A percentile compares a stretch with the other conserved stretches of the same genome.
phyloP scores from a whole-genome alignment of 768 basidiomycete genomes.

The Scleroderma bovista region DNA sequence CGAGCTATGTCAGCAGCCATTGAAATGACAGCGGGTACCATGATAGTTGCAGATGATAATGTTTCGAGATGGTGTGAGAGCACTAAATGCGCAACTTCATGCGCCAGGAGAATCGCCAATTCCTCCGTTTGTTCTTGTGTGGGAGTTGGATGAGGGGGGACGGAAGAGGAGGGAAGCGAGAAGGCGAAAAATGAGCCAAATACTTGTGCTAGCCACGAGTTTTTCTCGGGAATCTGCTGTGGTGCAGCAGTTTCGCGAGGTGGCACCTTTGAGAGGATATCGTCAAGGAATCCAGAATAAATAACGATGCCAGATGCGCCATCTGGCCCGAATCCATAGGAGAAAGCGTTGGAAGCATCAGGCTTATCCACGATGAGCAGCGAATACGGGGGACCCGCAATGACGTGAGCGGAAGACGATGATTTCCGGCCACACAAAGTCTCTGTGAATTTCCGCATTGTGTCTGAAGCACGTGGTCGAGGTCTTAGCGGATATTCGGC shows the following conservation, averaged over 20 bases:
- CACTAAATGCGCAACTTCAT: constrained; percentile 90
- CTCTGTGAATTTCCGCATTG: constrained; percentile 54
- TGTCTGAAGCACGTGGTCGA: constrained; percentile 71
- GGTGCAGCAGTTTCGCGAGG: constrained; percentile 22
- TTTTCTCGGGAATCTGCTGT: constrained; percentile 14
- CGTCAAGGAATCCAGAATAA: constrained; percentile 89
- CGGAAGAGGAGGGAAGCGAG: constrained; percentile 28
- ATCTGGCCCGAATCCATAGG: constrained; percentile 90
- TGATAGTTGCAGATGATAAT: constrained; percentile 76
- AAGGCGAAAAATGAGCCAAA: constrained; percentile 38
- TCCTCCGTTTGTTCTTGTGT: constrained; percentile 81
- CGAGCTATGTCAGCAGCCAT: constrained; percentile 73
- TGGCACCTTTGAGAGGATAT: constrained; percentile 54
- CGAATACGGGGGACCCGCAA: constrained; percentile 84
- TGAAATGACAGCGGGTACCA: constrained; percentile 75
- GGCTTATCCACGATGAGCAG: constrained; percentile 85
- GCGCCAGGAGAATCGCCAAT: constrained; percentile 85
- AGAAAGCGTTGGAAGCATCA: constrained; percentile 85
- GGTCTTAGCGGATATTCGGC: constrained; percentile 77
- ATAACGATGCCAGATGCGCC: constrained; percentile 92
- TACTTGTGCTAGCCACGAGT: constrained; percentile 44
- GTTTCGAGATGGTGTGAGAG: constrained; percentile 91
- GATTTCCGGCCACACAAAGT: constrained; percentile 40
- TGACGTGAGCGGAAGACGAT: constrained; percentile 44
- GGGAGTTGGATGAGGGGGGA: constrained; percentile 45